These are phyloP conservation scores for Isoetes engelmannii DNA, from an alignment of 83 land plant species.

Conservation along the genomic window DNA sequence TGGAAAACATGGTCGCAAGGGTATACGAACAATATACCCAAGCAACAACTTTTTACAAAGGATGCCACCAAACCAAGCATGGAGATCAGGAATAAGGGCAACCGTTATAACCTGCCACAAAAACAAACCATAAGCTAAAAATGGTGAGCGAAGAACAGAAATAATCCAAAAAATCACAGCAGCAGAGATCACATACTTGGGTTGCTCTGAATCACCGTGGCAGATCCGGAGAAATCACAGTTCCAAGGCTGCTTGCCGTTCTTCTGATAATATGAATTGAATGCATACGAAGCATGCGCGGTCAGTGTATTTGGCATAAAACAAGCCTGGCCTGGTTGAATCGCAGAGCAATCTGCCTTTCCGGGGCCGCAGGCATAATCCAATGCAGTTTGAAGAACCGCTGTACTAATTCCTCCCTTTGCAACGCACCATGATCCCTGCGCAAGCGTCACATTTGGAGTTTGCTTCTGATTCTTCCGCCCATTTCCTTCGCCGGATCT, in stretches of 20 bases:
- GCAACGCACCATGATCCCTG: conserved; percentile 27
- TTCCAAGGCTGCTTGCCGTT: conserved; percentile 15
- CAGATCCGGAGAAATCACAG: conserved; percentile 19
- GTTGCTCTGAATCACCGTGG: conserved; percentile 20
- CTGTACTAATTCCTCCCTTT: conserved; percentile 13
- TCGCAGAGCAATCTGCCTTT: conserved; percentile 23
- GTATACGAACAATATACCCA: no score
- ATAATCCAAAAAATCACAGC: not conserved
- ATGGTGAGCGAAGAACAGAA: conserved; percentile 3
- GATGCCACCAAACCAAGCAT: no score
- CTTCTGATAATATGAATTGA: conserved; percentile 25
- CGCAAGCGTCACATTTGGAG: not conserved
- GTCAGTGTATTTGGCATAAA: conserved; percentile 13
- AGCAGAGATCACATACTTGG: conserved; percentile 17
- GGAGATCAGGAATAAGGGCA: conserved; percentile 18
- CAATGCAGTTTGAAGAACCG: conserved; percentile 12
- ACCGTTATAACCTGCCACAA: conserved; percentile 21
- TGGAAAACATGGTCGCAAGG: no score
- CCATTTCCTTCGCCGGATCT: not conserved
- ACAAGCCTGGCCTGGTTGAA: conserved; percentile 22
- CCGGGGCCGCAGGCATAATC: conserved; percentile 27
- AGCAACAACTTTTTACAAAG: no score
- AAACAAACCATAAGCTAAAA: not conserved
- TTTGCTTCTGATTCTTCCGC: not conserved
- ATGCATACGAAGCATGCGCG: conserved; percentile 31